These are phyloP conservation scores for Arthrinium phaeospermum DNA, from an alignment of 2,329 filamentous ascomycete species.

Conservation along the genomic window DNA sequence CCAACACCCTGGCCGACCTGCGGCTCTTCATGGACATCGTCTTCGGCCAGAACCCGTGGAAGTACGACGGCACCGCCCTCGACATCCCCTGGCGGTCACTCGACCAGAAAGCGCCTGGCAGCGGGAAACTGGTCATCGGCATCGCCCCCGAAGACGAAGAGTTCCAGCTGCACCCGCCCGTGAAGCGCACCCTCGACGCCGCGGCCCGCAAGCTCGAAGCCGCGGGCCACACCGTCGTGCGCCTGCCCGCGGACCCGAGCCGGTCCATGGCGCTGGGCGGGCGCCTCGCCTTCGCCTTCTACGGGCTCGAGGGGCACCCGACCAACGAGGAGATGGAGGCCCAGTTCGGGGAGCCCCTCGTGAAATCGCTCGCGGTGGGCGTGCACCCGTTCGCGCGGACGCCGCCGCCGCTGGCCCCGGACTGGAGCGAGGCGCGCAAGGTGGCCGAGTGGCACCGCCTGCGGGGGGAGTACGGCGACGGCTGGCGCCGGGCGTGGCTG, in stretches of 20 bases:
- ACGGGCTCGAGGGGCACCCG: slow-evolving; percentile 27
- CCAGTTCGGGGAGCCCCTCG: slow-evolving; percentile 47
- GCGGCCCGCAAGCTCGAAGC: slow-evolving; percentile 45
- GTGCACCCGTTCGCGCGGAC: slow-evolving; percentile 31
- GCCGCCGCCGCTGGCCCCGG: slow-evolving; percentile 39
- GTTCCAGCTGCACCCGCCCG: slow-evolving; percentile 56
- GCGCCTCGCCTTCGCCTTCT: slow-evolving; percentile 48
- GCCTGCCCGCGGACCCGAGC: slow-evolving; percentile 36
- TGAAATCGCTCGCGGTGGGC: slow-evolving; percentile 43
- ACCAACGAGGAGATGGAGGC: slow-evolving; percentile 42
- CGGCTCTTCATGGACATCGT: slow-evolving; percentile 46
- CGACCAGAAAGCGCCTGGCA: not conserved
- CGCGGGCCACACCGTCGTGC: slow-evolving; percentile 52
- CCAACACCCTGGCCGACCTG: slow-evolving; percentile 46
- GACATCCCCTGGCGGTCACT: slow-evolving; percentile 51
- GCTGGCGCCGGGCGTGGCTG: slow-evolving; percentile 49
- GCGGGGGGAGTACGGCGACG: slow-evolving; percentile 41
- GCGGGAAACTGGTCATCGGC: slow-evolving; percentile 50
- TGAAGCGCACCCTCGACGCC: slow-evolving; percentile 49
- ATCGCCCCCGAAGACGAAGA: slow-evolving; percentile 52
- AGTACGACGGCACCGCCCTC: slow-evolving; percentile 47
- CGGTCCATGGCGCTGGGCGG: slow-evolving; percentile 37
- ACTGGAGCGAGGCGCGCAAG: slow-evolving; percentile 43
- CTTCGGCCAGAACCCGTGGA: slow-evolving; percentile 49
- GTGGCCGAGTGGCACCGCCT: slow-evolving; percentile 45